phyloP scores from a whole-genome alignment of 306 rosid genomes.

The Spatholobus suberectus region DNA sequence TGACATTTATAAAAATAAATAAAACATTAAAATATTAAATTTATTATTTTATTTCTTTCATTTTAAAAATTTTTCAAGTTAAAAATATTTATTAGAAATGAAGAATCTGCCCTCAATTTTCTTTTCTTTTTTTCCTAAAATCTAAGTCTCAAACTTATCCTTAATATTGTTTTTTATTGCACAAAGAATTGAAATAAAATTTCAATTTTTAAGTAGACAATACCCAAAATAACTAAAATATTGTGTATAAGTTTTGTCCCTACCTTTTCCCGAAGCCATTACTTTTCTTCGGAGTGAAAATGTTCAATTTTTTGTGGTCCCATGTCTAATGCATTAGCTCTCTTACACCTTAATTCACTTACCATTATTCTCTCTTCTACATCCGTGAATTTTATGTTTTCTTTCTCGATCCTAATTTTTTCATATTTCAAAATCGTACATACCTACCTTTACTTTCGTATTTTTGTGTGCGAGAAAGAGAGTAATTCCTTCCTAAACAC shows the following conservation, averaged over 20 bases:
- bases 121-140: too few species aligned
- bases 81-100: too few species aligned
- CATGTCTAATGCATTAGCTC: background rate
- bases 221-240: background rate
- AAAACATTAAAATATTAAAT: too few species aligned
- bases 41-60: too few species aligned
- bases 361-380: too few species aligned
- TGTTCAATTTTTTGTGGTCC: conserved; percentile 48
- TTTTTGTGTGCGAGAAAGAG: background rate
- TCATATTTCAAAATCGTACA: background rate
- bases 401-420: background rate
- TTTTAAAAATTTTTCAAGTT: too few species aligned
- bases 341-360: background rate
- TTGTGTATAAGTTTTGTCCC: background rate
- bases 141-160: background rate
- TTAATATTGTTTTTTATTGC: background rate
- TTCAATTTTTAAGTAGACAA: background rate
- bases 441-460: background rate
- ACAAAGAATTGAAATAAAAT: background rate
- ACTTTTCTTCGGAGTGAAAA: conserved; percentile 1
- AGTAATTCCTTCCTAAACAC: background rate
- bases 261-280: background rate
- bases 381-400: conserved; percentile 8
- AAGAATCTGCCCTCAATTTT: too few species aligned
- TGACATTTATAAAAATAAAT: too few species aligned